Evolutionary conservation across 2,329 filamentous ascomycete species (phyloP).

Genomic region (Penicillium freii): DNA sequence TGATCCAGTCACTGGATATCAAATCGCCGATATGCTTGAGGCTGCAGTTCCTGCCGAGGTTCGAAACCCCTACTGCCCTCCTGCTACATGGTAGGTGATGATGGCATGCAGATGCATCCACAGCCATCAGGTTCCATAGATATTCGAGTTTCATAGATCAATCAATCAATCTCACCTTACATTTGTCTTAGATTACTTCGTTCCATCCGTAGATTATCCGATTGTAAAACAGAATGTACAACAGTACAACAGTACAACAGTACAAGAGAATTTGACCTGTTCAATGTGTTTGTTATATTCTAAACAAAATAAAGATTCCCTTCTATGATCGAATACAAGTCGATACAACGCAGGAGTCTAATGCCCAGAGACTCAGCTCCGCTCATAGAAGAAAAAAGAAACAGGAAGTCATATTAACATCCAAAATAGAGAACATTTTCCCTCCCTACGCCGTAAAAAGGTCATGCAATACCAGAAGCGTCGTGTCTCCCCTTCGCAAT

Average conservation of each 20-base stretch:
- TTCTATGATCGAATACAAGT: constrained; percentile 26
- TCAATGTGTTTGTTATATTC: constrained; percentile 10
- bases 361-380: constrained; percentile 21
- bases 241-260: too few relatives aligned
- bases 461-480: constrained; percentile 42
- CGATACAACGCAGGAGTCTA: constrained; percentile 16
- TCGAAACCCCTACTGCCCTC: not conserved
- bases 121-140: not conserved
- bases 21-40: not conserved
- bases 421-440: constrained; percentile 41
- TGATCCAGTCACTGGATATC: not conserved
- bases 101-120: not conserved
- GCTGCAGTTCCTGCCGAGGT: not conserved
- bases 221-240: not conserved
- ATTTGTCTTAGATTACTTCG: not conserved
- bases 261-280: constrained; percentile 1
- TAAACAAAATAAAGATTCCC: constrained; percentile 13
- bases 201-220: not conserved
- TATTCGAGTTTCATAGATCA: not conserved
- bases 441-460: constrained; percentile 44
- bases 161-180: not conserved
- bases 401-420: constrained; percentile 41
- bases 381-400: constrained; percentile 35
- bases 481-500: constrained; percentile 28
- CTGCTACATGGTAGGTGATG: not conserved